phyloP scores from a whole-genome alignment of 1,284 basidiomycete genomes.

The Naganishia sp. region DNA sequence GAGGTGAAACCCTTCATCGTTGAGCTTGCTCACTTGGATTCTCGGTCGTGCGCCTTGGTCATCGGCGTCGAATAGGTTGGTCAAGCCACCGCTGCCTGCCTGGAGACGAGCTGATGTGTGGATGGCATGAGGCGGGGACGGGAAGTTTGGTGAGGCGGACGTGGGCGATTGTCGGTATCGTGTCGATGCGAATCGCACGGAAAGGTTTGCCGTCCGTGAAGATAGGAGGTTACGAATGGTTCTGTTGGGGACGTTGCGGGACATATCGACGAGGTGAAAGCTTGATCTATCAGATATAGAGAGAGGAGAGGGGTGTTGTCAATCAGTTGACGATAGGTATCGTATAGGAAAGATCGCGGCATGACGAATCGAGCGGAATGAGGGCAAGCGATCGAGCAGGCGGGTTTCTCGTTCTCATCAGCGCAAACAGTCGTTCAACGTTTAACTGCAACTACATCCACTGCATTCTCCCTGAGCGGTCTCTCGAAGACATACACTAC shows the following conservation, averaged over 20 bases:
- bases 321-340: neutral
- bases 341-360: neutral
- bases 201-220: neutral
- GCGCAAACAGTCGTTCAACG: no score
- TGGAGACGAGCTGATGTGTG: slow-evolving; percentile 8
- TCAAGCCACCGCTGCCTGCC: slow-evolving; percentile 26
- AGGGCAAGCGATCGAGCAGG: slow-evolving; percentile 18
- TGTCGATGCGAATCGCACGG: neutral
- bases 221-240: neutral
- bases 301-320: neutral
- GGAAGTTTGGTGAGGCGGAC: neutral
- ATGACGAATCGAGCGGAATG: slow-evolving; percentile 20
- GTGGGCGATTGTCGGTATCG: no score
- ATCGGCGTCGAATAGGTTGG: slow-evolving; percentile 40
- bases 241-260: slow-evolving; percentile 1
- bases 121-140: neutral
- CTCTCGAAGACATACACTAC: no score
- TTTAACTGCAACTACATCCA: no score
- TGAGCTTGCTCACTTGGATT: slow-evolving; percentile 47
- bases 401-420: neutral
- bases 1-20: slow-evolving; percentile 51
- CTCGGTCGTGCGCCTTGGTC: slow-evolving; percentile 36
- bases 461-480: neutral
- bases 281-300: neutral
- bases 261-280: neutral